phyloP scores from a whole-genome alignment of 768 basidiomycete species.

The Boletus huronensis region DNA sequence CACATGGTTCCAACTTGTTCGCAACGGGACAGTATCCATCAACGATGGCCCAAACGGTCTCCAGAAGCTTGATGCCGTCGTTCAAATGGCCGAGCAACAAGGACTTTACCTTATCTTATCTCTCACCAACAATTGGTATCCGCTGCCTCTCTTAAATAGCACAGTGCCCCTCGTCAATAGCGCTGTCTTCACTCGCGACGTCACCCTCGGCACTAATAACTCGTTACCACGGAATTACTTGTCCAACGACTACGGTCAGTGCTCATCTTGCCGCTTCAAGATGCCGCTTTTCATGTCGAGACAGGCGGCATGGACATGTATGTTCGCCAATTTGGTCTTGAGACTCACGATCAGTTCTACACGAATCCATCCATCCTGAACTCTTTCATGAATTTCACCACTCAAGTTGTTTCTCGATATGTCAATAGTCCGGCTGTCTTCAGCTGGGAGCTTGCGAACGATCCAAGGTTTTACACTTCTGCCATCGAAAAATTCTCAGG shows the following conservation, averaged over 20 bases:
- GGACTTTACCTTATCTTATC: conserved; percentile 51
- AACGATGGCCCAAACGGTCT: conserved; percentile 62
- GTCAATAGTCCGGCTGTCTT: conserved; percentile 50
- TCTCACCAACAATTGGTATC: conserved; percentile 63
- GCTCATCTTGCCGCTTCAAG: not conserved
- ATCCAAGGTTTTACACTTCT: conserved; percentile 45
- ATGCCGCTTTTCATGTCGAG: conserved; percentile 4
- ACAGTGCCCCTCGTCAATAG: not conserved
- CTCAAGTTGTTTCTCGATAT: conserved; percentile 53
- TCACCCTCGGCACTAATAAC: conserved; percentile 34
- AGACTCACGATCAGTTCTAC: conserved; percentile 58
- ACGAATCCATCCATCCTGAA: conserved; percentile 45
- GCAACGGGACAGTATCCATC: conserved; percentile 51
- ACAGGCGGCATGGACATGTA: conserved; percentile 67
- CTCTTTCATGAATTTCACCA: conserved; percentile 57
- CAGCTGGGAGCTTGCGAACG: conserved; percentile 63
- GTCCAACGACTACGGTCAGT: conserved; percentile 59
- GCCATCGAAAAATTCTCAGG: not conserved
- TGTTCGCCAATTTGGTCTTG: conserved; percentile 44
- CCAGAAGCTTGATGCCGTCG: conserved; percentile 57
- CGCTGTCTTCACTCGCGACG: conserved; percentile 23
- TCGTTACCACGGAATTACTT: conserved; percentile 48
- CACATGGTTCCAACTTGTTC: conserved; percentile 61
- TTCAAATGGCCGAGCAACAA: conserved; percentile 51
- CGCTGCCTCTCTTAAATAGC: conserved; percentile 34